A percentile compares a stretch with the other conserved stretches of the same genome.
These are phyloP conservation scores for Salix arbutifolia DNA, from an alignment of 345 rosid genomes.

Conservation along the genomic window DNA sequence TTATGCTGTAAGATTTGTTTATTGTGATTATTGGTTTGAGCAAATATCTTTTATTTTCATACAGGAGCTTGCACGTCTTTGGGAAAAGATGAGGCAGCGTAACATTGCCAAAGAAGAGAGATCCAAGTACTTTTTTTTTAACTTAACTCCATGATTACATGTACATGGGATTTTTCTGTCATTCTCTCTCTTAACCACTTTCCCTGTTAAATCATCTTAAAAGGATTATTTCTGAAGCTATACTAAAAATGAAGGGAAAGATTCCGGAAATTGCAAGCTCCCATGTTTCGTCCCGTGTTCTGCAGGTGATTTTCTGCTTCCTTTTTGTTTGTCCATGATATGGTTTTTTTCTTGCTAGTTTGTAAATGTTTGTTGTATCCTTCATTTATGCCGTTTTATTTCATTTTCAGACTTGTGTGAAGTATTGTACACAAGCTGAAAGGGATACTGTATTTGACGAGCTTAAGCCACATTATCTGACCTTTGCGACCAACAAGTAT, in stretches of 20 bases:
- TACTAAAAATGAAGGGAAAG: constrained; percentile 84
- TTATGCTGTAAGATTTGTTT: background rate
- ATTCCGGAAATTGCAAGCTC: constrained; percentile 82
- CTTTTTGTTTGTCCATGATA: background rate
- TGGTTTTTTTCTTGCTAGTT: background rate
- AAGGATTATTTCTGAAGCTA: constrained; percentile 71
- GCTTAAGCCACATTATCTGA: constrained; percentile 75
- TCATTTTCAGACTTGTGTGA: constrained; percentile 61
- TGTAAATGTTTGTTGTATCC: background rate
- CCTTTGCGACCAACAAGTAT: constrained; percentile 55
- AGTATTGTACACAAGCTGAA: constrained; percentile 69
- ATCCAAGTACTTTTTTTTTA: constrained; percentile 49
- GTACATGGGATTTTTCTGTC: background rate
- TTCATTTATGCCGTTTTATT: constrained; percentile 13
- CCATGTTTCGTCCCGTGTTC: constrained; percentile 83
- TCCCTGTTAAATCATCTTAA: constrained; percentile 3
- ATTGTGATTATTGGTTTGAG: background rate
- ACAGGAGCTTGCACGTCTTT: constrained; percentile 83
- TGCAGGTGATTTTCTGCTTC: constrained; percentile 55
- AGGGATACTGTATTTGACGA: constrained; percentile 67
- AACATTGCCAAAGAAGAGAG: constrained; percentile 78
- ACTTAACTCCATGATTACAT: background rate
- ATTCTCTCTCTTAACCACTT: background rate
- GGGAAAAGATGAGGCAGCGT: constrained; percentile 95
- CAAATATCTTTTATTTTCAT: background rate